Percentiles rank a stretch among this genome's conserved stretches.
Conservation (phyloP, 2,329 filamentous ascomycete species). For the Diplocarpon mali region DNA sequence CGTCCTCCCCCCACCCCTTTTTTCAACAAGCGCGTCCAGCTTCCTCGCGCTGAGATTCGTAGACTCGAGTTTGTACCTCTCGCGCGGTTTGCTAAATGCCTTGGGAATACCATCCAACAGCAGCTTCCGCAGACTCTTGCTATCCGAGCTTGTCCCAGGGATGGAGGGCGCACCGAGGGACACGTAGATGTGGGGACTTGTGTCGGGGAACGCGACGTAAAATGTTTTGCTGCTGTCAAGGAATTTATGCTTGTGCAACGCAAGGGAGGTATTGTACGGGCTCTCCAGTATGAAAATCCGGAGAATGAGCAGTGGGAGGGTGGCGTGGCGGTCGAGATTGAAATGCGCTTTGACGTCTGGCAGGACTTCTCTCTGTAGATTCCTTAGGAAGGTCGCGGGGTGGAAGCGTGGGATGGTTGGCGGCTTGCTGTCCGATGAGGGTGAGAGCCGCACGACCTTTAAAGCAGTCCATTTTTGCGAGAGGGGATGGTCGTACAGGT, state of each 20-base stretch:
- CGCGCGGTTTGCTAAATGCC: conserved; percentile 63
- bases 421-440: conserved; percentile 32
- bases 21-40: conserved; percentile 55
- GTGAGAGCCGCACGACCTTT: conserved; percentile 41
- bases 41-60: conserved; percentile 63
- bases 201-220: conserved; percentile 74
- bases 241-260: conserved; percentile 29
- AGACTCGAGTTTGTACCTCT: conserved; percentile 57
- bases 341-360: conserved; percentile 79
- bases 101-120: conserved; percentile 73
- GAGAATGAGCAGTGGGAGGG: conserved; percentile 60
- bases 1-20: conserved; percentile 56
- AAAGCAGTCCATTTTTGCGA: conserved; percentile 55
- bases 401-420: conserved; percentile 61
- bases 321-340: conserved; percentile 60
- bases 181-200: conserved; percentile 63
- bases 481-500: conserved; percentile 53
- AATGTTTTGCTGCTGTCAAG: conserved; percentile 61
- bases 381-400: conserved; percentile 66
- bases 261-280: conserved; percentile 58
- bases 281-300: conserved; percentile 72
- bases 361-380: conserved; percentile 62
- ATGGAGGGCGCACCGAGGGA: conserved; percentile 36
- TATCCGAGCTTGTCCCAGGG: conserved; percentile 33
- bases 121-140: conserved; percentile 54